Conservation (phyloP, 2,329 filamentous ascomycete genomes). For the Alternaria tenuissima region DNA sequence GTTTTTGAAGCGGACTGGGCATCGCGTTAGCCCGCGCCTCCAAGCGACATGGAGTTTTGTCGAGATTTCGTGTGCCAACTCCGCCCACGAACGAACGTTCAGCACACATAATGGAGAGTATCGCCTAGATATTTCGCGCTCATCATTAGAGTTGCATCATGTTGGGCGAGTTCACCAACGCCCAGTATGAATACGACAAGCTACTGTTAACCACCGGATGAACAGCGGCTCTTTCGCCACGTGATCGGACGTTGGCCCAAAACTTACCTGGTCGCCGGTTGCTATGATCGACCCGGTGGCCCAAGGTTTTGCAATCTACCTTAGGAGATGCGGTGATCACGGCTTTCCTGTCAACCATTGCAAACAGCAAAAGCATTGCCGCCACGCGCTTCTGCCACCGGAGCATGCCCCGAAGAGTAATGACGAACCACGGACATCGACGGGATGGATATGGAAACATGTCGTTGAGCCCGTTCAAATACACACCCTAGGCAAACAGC, state of each 20-base stretch:
- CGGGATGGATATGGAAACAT: not conserved
- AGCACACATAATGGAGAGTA: no score
- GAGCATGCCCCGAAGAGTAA: not conserved
- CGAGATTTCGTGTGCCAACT: no score
- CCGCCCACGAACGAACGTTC: not conserved
- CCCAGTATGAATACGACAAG: not conserved
- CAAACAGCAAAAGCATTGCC: not conserved
- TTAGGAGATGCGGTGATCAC: not conserved
- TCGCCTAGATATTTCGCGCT: not conserved
- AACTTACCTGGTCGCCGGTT: slow-evolving; percentile 1
- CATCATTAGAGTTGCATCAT: not conserved
- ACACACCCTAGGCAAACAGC: not conserved
- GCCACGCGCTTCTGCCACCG: not conserved
- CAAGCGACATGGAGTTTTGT: not conserved
- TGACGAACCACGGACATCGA: not conserved
- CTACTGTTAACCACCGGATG: slow-evolving; percentile 9
- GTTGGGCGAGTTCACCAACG: not conserved
- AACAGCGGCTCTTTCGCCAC: slow-evolving; percentile 2
- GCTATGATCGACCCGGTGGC: slow-evolving; percentile 5
- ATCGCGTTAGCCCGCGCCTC: not conserved
- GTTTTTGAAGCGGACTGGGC: not conserved
- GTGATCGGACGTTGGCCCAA: slow-evolving; percentile 1
- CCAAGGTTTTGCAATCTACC: not conserved
- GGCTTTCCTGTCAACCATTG: not conserved
- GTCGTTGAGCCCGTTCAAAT: not conserved